Conservation (phyloP, 2,329 filamentous ascomycete species). For the Stemphylium beticola region DNA sequence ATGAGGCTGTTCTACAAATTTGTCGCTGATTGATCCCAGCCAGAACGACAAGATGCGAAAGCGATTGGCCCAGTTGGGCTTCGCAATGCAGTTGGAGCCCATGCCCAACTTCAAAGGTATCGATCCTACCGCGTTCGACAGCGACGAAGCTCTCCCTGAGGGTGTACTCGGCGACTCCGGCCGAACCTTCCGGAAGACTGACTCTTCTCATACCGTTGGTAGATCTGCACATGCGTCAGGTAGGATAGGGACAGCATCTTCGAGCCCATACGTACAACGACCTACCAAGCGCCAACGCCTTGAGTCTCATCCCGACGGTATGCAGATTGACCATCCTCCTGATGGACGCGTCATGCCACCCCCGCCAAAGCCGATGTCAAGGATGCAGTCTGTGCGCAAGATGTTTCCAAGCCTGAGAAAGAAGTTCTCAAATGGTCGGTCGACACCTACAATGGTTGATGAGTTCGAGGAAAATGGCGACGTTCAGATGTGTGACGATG, state of each 20-base stretch:
- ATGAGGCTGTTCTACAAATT: neutral
- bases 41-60: conserved; percentile 40
- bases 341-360: conserved; percentile 50
- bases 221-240: conserved; percentile 26
- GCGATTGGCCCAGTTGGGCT: conserved; percentile 36
- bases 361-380: conserved; percentile 36
- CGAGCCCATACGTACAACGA: conserved; percentile 23
- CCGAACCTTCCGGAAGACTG: conserved; percentile 16
- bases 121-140: conserved; percentile 14
- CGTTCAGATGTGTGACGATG: conserved; percentile 21
- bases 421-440: conserved; percentile 23
- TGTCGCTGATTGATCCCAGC: conserved; percentile 25
- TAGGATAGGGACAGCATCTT: conserved; percentile 7
- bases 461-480: neutral
- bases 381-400: conserved; percentile 36
- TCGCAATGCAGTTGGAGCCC: conserved; percentile 36
- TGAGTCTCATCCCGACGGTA: conserved; percentile 29
- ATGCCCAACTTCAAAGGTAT: conserved; percentile 27
- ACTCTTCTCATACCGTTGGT: conserved; percentile 35
- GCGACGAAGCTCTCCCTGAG: conserved; percentile 12
- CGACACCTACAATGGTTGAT: conserved; percentile 1
- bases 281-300: conserved; percentile 43
- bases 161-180: neutral
- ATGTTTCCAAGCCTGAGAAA: conserved; percentile 33
- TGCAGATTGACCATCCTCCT: conserved; percentile 20